These are phyloP conservation scores for Scenedesmus sp. DNA, from an alignment of 163 green algal species.

Conservation along the genomic window DNA sequence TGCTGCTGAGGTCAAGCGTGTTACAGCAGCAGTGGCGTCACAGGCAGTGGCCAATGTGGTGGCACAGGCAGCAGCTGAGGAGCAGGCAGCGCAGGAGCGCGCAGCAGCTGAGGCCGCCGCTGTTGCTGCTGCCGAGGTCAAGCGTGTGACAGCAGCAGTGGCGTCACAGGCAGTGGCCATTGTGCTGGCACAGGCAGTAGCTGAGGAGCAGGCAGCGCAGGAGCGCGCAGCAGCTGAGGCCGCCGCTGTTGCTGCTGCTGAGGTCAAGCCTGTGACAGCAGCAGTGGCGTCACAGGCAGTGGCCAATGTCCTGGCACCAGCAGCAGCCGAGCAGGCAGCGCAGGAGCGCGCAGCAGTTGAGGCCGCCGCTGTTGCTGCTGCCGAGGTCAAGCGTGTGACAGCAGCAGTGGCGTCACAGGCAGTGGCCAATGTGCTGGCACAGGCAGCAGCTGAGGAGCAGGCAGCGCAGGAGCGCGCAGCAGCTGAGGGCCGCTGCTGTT, in stretches of 20 bases:
- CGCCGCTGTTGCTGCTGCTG: background rate
- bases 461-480: background rate
- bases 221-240: too few relatives aligned
- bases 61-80: background rate
- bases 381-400: too few relatives aligned
- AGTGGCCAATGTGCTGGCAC: background rate
- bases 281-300: background rate
- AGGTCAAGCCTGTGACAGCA: background rate
- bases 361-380: background rate
- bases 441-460: background rate
- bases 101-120: background rate
- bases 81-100: background rate
- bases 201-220: too few relatives aligned
- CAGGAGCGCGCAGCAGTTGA: background rate
- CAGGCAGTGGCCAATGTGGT: background rate
- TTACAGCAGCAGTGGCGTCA: background rate
- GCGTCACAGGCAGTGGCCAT: too few relatives aligned
- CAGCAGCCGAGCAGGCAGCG: background rate
- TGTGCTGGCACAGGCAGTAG: background rate
- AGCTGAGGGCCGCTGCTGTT: too few relatives aligned
- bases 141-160: too few relatives aligned
- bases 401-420: background rate
- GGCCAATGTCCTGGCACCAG: background rate
- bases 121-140: background rate
- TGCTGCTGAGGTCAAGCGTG: background rate